Evolutionary conservation across 176 grass and related monocot species (phyloP).

Genomic region (Triticum turgidum): DNA sequence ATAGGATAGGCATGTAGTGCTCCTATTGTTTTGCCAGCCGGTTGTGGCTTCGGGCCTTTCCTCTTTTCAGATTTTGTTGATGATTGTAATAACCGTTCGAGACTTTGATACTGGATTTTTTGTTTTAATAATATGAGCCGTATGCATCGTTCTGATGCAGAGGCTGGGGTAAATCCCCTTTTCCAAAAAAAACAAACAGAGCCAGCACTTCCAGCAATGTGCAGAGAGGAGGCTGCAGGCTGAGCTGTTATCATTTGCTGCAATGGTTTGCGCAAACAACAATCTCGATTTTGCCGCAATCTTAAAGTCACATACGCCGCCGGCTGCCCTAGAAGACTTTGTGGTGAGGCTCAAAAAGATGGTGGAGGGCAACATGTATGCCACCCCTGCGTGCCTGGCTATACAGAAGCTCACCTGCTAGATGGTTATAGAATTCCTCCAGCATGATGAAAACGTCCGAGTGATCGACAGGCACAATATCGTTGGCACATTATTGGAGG

Average conservation of each 20-base stretch:
- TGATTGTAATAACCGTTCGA: too few species aligned
- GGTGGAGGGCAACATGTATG: neutral
- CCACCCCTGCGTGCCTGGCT: neutral
- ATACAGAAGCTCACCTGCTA: neutral
- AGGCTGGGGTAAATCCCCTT: too few species aligned
- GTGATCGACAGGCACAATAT: neutral
- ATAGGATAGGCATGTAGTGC: too few species aligned
- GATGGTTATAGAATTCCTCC: neutral
- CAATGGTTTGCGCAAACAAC: neutral
- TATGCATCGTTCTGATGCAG: too few species aligned
- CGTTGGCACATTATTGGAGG: neutral
- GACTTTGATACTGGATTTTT: too few species aligned
- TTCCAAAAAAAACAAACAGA: too few species aligned
- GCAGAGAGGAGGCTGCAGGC: neutral
- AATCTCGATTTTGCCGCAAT: too few species aligned
- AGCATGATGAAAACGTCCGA: neutral
- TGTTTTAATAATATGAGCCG: too few species aligned
- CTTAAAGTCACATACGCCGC: fast-evolving
- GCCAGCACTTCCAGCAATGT: neutral
- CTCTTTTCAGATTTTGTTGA: too few species aligned
- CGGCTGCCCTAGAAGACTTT: too few species aligned
- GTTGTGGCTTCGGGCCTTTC: too few species aligned
- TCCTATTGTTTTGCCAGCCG: too few species aligned
- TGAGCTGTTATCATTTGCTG: neutral
- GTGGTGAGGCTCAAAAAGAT: neutral